These are phyloP conservation scores for Saccharata proteae DNA, from an alignment of 2,329 filamentous ascomycete genomes.

Conservation along the genomic window DNA sequence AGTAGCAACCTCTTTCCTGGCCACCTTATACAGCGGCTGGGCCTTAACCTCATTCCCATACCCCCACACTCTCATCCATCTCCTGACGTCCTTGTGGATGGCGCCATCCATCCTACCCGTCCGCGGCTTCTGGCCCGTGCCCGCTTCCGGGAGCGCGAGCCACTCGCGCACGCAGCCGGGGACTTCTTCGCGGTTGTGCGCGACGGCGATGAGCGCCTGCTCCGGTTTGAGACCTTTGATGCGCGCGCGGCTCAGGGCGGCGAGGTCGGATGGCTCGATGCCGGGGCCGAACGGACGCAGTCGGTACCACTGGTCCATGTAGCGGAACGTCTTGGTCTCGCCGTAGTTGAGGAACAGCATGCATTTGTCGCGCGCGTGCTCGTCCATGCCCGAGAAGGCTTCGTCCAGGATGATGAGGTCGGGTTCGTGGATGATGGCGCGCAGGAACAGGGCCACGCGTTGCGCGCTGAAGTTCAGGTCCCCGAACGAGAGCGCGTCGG, in stretches of 20 bases:
- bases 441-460: slow-evolving; percentile 69
- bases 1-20: too few relatives aligned
- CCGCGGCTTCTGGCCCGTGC: slow-evolving; percentile 47
- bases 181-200: slow-evolving; percentile 82
- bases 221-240: slow-evolving; percentile 52
- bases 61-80: slow-evolving; percentile 56
- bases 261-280: slow-evolving; percentile 31
- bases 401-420: slow-evolving; percentile 41
- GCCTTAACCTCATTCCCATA: too few relatives aligned
- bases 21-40: too few relatives aligned
- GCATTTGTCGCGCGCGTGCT: slow-evolving; percentile 67
- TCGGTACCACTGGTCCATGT: slow-evolving; percentile 16
- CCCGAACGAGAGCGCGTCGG: slow-evolving; percentile 55
- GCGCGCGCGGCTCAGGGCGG: slow-evolving; percentile 30
- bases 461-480: slow-evolving; percentile 70
- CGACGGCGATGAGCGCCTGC: slow-evolving; percentile 85
- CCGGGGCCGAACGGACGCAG: slow-evolving; percentile 10
- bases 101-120: slow-evolving; percentile 54
- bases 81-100: slow-evolving; percentile 41
- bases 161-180: slow-evolving; percentile 73
- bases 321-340: slow-evolving; percentile 23
- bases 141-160: slow-evolving; percentile 72
- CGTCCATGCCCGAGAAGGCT: slow-evolving; percentile 40
- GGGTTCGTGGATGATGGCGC: slow-evolving; percentile 32
- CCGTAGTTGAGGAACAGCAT: slow-evolving; percentile 58